phyloP scores from a whole-genome alignment of 768 basidiomycete genomes.

The Fistulinella prunicolor region DNA sequence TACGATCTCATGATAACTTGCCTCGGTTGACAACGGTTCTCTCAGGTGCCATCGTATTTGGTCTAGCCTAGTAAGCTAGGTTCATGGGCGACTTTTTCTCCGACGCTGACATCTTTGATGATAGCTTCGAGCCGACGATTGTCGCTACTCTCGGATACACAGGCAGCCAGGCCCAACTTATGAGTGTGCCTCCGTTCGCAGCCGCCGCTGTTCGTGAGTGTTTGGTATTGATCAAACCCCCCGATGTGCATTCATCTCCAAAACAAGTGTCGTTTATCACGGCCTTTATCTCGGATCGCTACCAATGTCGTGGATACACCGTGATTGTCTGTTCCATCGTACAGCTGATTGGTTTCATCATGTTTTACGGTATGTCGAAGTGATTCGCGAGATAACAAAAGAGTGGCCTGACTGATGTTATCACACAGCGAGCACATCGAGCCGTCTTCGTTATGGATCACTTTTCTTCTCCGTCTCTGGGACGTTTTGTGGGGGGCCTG shows the following conservation, averaged over 20 bases:
- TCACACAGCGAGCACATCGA: constrained; percentile 26
- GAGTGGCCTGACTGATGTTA: neutral
- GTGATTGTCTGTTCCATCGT: constrained; percentile 44
- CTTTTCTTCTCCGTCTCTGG: constrained; percentile 56
- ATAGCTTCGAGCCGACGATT: constrained; percentile 72
- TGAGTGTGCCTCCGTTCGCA: constrained; percentile 51
- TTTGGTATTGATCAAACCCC: constrained; percentile 9
- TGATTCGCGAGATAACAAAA: neutral
- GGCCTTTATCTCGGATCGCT: constrained; percentile 52
- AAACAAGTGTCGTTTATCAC: constrained; percentile 38
- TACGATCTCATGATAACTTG: neutral
- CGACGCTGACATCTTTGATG: constrained; percentile 36
- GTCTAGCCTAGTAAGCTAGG: neutral
- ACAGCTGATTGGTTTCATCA: constrained; percentile 48
- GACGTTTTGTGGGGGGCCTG: constrained; percentile 48
- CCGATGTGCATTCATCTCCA: neutral
- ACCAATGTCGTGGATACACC: constrained; percentile 47
- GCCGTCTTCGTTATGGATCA: constrained; percentile 48
- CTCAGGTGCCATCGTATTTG: neutral
- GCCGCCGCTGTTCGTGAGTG: constrained; percentile 48
- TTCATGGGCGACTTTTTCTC: constrained; percentile 15
- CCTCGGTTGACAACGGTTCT: neutral
- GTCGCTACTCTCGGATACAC: constrained; percentile 59
- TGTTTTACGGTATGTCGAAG: constrained; percentile 47
- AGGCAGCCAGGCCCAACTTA: constrained; percentile 52